These are phyloP conservation scores for Hypoxylon sp. DNA, from an alignment of 2,329 filamentous ascomycete genomes.

Conservation along the genomic window DNA sequence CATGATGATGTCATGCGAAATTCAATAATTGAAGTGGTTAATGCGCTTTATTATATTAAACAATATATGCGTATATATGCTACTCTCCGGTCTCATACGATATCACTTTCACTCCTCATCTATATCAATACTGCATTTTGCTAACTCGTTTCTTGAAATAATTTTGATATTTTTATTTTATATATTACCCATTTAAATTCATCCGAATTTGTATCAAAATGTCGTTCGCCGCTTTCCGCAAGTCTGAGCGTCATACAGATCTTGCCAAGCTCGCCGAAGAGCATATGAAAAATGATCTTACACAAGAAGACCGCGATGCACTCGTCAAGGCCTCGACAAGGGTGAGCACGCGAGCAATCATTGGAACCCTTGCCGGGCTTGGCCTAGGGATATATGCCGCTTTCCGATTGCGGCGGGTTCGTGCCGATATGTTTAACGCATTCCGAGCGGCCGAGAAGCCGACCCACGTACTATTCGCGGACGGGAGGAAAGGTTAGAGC, in stretches of 20 bases:
- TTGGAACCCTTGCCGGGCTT: constrained; percentile 73
- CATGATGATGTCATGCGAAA: background rate
- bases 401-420: constrained; percentile 68
- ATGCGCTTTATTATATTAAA: background rate
- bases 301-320: constrained; percentile 70
- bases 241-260: constrained; percentile 60
- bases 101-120: background rate
- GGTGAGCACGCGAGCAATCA: constrained; percentile 67
- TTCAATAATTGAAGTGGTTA: background rate
- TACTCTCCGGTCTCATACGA: background rate
- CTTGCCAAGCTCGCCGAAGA: constrained; percentile 69
- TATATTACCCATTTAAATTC: background rate
- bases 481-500: constrained; percentile 68
- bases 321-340: constrained; percentile 69
- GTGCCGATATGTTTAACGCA: constrained; percentile 72
- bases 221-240: constrained; percentile 56
- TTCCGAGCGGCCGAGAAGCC: constrained; percentile 75
- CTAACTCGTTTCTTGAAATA: background rate
- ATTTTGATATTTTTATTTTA: background rate
- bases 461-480: constrained; percentile 72
- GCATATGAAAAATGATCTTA: constrained; percentile 69
- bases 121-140: background rate
- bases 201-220: constrained; percentile 33
- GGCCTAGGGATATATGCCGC: constrained; percentile 72
- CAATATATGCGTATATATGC: background rate